Evolutionary conservation across 805 yeast genomes (phyloP), one percentile per base, ranked within the genome.

Genomic region (Metschnikowia sp.): DNA sequence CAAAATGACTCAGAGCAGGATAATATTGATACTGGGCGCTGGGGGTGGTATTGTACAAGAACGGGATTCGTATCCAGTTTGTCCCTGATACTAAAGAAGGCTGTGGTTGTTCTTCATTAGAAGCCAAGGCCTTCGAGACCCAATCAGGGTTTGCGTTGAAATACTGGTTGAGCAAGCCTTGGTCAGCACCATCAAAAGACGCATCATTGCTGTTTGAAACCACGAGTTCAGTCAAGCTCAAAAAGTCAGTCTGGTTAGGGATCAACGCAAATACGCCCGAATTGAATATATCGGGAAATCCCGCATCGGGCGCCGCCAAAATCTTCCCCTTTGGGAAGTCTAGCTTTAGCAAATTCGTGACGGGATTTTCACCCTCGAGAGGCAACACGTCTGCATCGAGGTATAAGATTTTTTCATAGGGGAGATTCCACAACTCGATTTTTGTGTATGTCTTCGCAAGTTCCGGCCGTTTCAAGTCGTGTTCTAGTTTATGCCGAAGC

Each of bases 131-230:
- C 8, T 52, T 26, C 11, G 26, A 26, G 8, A 71, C 68, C 76
- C 76, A 71, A 54, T 72, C 72, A 10, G 75, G 75, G 39, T 64
- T 58, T 9, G 61, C 39, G 48, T 73, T 76, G 62, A 87, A 88
- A 58, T 78, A 84, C 59, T 86, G 87, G 64, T 90, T 90, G 52
- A 90, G 71, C 33, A 90, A 72, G 10, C 97, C 97, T 65, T 90
- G 97, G 66, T 90, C 97, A 2, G 96, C 92, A 36, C 96, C 96
- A 65, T 90, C 97, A 56, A 88, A 87, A 3, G 75, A 65, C 2
- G 63, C 55, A 32, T 57, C 55, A 3, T 29, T 51, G 32, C 53
- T 37, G 13, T 47, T 38, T 9, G 54, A 45, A 2, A 58, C 50
- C 10, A 60, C 63, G 38, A 69, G 54, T 4, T 49, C 49, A 36